phyloP scores from a whole-genome alignment of 176 grass and related monocot genomes.

The Tillandsia leiboldiana region DNA sequence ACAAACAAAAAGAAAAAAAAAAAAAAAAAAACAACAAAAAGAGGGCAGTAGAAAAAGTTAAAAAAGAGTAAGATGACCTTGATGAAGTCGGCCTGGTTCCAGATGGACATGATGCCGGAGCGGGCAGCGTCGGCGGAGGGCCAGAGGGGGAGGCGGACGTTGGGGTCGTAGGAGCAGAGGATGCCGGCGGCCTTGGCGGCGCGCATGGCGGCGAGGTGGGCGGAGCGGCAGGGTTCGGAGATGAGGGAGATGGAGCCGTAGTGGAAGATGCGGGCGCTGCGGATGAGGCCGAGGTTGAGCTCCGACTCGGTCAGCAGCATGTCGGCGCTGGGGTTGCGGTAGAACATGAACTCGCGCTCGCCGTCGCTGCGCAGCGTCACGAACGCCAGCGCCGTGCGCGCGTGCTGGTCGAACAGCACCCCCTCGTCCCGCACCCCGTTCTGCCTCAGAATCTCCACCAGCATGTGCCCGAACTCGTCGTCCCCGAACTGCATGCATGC shows the following conservation, averaged over 20 bases:
- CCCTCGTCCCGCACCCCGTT: slow-evolving; percentile 62
- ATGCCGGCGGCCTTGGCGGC: slow-evolving; percentile 58
- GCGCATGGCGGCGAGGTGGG: slow-evolving; percentile 75
- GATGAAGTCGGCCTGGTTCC: slow-evolving; percentile 92
- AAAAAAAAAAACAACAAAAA: too few species aligned
- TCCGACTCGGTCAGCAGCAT: slow-evolving; percentile 68
- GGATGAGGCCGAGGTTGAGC: slow-evolving; percentile 67
- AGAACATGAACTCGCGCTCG: slow-evolving; percentile 98
- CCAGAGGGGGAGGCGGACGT: slow-evolving; percentile 80
- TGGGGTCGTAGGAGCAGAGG: slow-evolving; percentile 85
- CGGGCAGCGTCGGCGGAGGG: slow-evolving; percentile 52
- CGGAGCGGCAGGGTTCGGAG: slow-evolving; percentile 60
- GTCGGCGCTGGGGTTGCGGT: slow-evolving; percentile 77
- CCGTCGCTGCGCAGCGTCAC: slow-evolving; percentile 64
- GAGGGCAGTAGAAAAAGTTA: too few species aligned
- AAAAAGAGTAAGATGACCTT: slow-evolving; percentile 26
- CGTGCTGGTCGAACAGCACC: slow-evolving; percentile 56
- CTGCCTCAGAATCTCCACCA: slow-evolving; percentile 71
- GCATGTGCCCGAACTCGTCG: slow-evolving; percentile 90
- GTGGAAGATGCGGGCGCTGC: slow-evolving; percentile 66
- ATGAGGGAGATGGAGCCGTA: slow-evolving; percentile 92
- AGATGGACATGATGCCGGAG: slow-evolving; percentile 56
- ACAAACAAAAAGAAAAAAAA: too few species aligned
- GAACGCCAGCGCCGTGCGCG: slow-evolving; percentile 74
- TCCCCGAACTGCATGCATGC: slow-evolving; percentile 50